These are phyloP conservation scores for Daldinia sp. DNA, from an alignment of 2,329 filamentous ascomycete genomes.

Conservation along the genomic window DNA sequence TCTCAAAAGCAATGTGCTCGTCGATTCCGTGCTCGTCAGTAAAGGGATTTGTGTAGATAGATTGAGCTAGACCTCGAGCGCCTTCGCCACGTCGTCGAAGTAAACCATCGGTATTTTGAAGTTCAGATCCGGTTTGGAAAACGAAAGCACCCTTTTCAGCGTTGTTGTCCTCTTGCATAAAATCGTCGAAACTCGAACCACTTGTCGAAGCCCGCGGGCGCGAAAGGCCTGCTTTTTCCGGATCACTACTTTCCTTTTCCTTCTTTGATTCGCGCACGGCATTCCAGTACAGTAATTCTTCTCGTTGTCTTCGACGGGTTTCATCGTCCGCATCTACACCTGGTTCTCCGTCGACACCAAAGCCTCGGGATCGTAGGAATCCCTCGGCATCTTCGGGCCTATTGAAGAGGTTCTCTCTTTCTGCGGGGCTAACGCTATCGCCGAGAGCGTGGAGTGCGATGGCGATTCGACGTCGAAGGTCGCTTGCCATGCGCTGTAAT, in stretches of 20 bases:
- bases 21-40: constrained; percentile 64
- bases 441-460: constrained; percentile 67
- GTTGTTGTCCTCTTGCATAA: constrained; percentile 59
- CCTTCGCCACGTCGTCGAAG: constrained; percentile 60
- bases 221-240: constrained; percentile 39
- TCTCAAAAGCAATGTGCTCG: constrained; percentile 54
- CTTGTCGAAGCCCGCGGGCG: constrained; percentile 41
- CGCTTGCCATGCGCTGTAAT: constrained; percentile 67
- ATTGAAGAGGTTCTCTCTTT: constrained; percentile 66
- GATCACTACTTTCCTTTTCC: constrained; percentile 47
- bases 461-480: constrained; percentile 68
- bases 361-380: constrained; percentile 62
- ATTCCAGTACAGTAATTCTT: constrained; percentile 74
- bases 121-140: constrained; percentile 64
- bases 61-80: constrained; percentile 55
- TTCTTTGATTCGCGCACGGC: constrained; percentile 58
- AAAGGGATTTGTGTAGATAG: constrained; percentile 67
- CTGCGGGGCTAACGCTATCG: constrained; percentile 61
- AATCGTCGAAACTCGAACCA: constrained; percentile 65
- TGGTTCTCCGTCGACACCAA: constrained; percentile 50
- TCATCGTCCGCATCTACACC: constrained; percentile 70
- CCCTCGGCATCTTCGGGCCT: constrained; percentile 72
- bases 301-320: constrained; percentile 66
- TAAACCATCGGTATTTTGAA: constrained; percentile 54
- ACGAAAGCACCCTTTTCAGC: constrained; percentile 65